These are phyloP conservation scores for Russula earlei DNA, from an alignment of 768 basidiomycete species.

Conservation along the genomic window DNA sequence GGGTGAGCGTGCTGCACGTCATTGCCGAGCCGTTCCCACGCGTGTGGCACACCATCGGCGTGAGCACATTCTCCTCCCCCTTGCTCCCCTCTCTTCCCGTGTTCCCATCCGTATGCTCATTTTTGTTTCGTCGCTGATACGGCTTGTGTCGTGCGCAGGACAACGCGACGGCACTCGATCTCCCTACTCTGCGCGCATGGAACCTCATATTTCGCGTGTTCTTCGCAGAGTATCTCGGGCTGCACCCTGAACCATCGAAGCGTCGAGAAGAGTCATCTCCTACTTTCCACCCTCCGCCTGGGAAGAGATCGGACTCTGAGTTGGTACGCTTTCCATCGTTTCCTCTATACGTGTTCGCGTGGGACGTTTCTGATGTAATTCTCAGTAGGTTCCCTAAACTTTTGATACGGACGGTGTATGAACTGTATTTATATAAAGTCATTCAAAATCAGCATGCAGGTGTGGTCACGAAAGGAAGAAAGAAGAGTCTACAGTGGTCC, in stretches of 20 bases:
- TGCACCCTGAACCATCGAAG: slow-evolving; percentile 37
- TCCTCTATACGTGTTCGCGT: too few relatives aligned
- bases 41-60: slow-evolving; percentile 80
- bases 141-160: slow-evolving; percentile 44
- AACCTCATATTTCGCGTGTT: slow-evolving; percentile 82
- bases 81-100: too few relatives aligned
- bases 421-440: too few relatives aligned
- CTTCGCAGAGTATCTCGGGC: slow-evolving; percentile 78
- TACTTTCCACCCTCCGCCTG: background rate
- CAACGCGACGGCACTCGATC: slow-evolving; percentile 76
- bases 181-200: slow-evolving; percentile 84
- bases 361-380: background rate
- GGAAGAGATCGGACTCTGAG: slow-evolving; percentile 12
- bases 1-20: slow-evolving; percentile 83
- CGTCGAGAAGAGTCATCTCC: slow-evolving; percentile 3
- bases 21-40: slow-evolving; percentile 83
- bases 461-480: too few relatives aligned
- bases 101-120: too few relatives aligned
- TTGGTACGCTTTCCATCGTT: background rate
- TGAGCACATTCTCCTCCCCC: too few relatives aligned
- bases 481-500: too few relatives aligned
- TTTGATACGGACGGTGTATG: background rate
- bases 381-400: slow-evolving; percentile 1
- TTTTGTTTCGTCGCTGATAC: background rate
- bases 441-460: too few relatives aligned